phyloP scores from a whole-genome alignment of 306 rosid species.

The Cucurbita moschata region DNA sequence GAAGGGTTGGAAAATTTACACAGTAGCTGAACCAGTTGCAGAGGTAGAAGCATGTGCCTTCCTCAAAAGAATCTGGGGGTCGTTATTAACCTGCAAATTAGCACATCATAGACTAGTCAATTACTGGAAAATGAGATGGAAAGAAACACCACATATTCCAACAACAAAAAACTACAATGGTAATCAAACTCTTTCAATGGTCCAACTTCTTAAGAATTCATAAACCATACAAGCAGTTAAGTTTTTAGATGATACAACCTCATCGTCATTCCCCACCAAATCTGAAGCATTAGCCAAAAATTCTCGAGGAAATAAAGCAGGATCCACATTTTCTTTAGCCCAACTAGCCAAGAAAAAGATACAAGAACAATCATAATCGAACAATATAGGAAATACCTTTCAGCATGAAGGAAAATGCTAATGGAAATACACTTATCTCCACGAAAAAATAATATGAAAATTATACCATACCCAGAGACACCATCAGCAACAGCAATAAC shows the following conservation, averaged over 20 bases:
- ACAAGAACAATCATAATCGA: not conserved
- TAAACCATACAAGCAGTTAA: not conserved
- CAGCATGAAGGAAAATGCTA: not conserved
- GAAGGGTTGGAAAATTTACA: conserved; percentile 31
- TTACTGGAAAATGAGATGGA: not conserved
- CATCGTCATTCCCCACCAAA: conserved; percentile 42
- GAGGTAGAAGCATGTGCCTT: conserved; percentile 88
- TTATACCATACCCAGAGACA: conserved; percentile 71
- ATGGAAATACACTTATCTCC: not conserved
- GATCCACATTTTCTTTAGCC: conserved; percentile 86
- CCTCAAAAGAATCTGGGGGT: conserved; percentile 64
- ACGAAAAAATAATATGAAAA: not conserved
- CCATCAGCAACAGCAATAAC: conserved; percentile 93
- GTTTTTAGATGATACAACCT: conserved; percentile 28
- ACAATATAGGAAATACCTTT: not conserved
- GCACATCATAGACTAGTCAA: conserved; percentile 10
- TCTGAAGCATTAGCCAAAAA: conserved; percentile 52
- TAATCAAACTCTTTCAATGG: not conserved
- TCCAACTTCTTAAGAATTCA: not conserved
- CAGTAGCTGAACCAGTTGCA: conserved; percentile 83
- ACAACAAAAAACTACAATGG: not conserved
- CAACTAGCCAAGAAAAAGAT: conserved; percentile 38
- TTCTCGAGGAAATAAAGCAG: conserved; percentile 73
- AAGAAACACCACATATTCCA: not conserved
- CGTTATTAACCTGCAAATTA: conserved; percentile 53